These are phyloP conservation scores for Botryotinia convoluta DNA, from an alignment of 2,329 filamentous ascomycete genomes.

Conservation along the genomic window DNA sequence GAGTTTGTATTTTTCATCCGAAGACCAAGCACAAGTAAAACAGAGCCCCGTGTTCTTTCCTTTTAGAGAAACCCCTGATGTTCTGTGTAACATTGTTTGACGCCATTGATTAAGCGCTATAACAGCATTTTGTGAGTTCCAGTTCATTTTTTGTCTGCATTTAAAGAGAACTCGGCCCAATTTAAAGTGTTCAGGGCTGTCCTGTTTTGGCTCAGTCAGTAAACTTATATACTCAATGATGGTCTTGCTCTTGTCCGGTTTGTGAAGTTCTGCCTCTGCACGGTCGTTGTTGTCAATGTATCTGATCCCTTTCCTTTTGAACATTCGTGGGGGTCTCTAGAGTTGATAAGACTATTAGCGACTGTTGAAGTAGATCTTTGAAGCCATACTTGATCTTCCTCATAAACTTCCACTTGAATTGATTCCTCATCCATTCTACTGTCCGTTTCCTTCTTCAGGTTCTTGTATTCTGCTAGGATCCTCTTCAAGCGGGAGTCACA, in stretches of 20 bases:
- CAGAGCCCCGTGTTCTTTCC: accelerated
- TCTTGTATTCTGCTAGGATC: neutral
- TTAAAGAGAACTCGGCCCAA: neutral
- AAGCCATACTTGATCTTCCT: neutral
- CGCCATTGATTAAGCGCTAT: neutral
- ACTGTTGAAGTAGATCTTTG: neutral
- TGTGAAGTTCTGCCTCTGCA: neutral
- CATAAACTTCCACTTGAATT: neutral
- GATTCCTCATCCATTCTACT: neutral
- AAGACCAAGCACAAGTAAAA: neutral
- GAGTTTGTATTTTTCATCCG: neutral
- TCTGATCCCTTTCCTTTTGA: neutral
- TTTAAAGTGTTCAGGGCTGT: neutral
- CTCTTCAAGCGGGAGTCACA: neutral
- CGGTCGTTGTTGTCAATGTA: neutral
- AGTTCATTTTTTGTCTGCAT: neutral
- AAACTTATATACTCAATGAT: neutral
- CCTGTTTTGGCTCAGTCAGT: neutral
- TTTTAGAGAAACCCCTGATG: neutral
- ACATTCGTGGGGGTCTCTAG: neutral
- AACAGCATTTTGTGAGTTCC: neutral
- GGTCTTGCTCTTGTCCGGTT: neutral
- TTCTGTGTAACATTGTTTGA: neutral
- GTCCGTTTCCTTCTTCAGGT: neutral
- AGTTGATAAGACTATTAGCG: neutral